Conservation (phyloP, 306 rosid genomes). For the Casuarina cunninghamiana region DNA sequence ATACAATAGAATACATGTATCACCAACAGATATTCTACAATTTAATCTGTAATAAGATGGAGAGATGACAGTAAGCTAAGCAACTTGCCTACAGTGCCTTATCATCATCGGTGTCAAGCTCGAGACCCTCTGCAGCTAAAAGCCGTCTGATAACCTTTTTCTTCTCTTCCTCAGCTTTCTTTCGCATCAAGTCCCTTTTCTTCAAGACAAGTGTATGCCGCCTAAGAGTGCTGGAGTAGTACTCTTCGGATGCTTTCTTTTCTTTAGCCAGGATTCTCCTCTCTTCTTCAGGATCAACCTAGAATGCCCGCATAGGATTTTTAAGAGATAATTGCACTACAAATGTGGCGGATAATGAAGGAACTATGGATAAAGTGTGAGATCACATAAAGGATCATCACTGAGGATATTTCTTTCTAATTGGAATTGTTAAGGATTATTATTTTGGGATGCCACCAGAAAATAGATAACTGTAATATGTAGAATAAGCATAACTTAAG, state of each 20-base stretch:
- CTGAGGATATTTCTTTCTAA: not conserved
- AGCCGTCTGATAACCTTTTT: constrained; percentile 57
- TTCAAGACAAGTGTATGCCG: constrained; percentile 76
- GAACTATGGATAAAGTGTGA: not conserved
- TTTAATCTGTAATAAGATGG: constrained; percentile 26
- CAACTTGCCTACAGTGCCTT: constrained; percentile 38
- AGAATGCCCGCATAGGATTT: constrained; percentile 25
- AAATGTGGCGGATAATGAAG: constrained; percentile 22
- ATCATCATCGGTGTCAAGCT: constrained; percentile 80
- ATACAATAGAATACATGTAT: constrained; percentile 22
- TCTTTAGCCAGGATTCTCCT: constrained; percentile 81
- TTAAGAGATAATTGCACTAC: constrained; percentile 19
- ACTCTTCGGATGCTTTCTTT: constrained; percentile 73
- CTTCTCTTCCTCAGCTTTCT: constrained; percentile 80
- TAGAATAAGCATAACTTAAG: not conserved
- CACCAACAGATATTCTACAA: constrained; percentile 19
- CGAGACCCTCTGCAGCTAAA: constrained; percentile 93
- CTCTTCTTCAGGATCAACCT: constrained; percentile 89
- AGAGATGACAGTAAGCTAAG: constrained; percentile 15
- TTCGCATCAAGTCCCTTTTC: constrained; percentile 84
- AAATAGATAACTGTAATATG: not conserved
- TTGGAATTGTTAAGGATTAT: not conserved
- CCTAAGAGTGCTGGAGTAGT: constrained; percentile 72
- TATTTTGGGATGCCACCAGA: not conserved
- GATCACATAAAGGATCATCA: not conserved